phyloP scores from a whole-genome alignment of 2,329 filamentous ascomycete species.

The Pyrenophora tritici-repentis region DNA sequence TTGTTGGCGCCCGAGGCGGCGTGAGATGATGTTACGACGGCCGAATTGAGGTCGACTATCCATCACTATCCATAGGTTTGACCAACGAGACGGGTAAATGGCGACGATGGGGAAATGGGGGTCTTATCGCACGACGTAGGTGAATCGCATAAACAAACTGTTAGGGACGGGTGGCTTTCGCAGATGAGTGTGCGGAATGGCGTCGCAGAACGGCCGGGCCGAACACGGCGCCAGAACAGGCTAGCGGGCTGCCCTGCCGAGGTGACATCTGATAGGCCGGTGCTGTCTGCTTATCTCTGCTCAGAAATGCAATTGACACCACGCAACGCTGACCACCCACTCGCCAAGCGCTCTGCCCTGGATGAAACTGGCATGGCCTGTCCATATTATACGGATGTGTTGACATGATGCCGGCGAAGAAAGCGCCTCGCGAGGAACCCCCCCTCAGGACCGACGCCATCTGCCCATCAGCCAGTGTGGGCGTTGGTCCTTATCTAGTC shows the following conservation, averaged over 20 bases:
- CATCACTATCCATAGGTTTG: neutral
- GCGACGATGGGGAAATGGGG: neutral
- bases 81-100: neutral
- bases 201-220: constrained; percentile 10
- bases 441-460: constrained; percentile 11
- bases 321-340: constrained; percentile 27
- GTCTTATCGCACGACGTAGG: constrained; percentile 15
- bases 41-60: neutral
- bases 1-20: constrained; percentile 4
- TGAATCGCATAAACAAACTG: constrained; percentile 10
- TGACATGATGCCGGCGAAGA: constrained; percentile 8
- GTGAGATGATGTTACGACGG: neutral
- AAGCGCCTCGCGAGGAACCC: constrained; percentile 15
- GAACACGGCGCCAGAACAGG: constrained; percentile 5
- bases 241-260: neutral
- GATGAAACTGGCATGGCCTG: constrained; percentile 26
- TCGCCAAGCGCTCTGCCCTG: constrained; percentile 37
- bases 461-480: constrained; percentile 15
- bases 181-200: neutral
- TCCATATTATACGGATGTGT: constrained; percentile 10
- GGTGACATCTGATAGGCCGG: constrained; percentile 1
- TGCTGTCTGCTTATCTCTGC: constrained; percentile 12
- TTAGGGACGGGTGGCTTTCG: constrained; percentile 12
- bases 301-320: constrained; percentile 21
- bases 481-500: constrained; percentile 20